phyloP scores from a whole-genome alignment of 352 stramenopile genomes.

The Pythium phragmiticola region DNA sequence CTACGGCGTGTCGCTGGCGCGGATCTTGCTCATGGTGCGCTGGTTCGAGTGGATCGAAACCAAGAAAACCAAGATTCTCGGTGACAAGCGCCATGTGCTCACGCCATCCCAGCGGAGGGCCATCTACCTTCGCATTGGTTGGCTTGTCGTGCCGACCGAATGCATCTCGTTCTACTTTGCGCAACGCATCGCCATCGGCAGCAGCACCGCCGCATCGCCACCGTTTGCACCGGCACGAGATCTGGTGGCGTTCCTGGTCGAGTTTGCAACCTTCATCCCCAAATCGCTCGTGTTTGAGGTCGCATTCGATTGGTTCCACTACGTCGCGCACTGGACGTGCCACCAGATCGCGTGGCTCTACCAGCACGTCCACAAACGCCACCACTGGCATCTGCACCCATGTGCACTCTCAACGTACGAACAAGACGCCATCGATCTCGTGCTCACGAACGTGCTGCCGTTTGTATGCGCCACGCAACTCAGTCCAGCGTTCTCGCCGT shows the following conservation, averaged over 20 bases:
- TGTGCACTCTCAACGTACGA: conserved; percentile 84
- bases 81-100: conserved; percentile 49
- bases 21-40: conserved; percentile 56
- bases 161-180: conserved; percentile 61
- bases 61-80: conserved; percentile 66
- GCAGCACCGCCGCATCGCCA: too few relatives aligned
- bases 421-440: conserved; percentile 70
- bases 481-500: conserved; percentile 40
- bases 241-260: conserved; percentile 30
- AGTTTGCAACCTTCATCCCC: conserved; percentile 68
- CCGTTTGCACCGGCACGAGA: not conserved
- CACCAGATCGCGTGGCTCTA: conserved; percentile 72
- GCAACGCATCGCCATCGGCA: conserved; percentile 11
- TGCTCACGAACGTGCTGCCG: conserved; percentile 76
- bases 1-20: conserved; percentile 48
- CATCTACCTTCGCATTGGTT: conserved; percentile 67
- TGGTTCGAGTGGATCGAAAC: conserved; percentile 86
- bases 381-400: conserved; percentile 78
- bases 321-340: conserved; percentile 66
- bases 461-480: conserved; percentile 52
- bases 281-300: conserved; percentile 86
- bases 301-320: conserved; percentile 88
- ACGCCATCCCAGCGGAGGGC: conserved; percentile 35
- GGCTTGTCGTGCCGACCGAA: conserved; percentile 68
- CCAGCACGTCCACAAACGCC: conserved; percentile 78